These are phyloP conservation scores for Lepidium aucheri DNA, from an alignment of 345 rosid genomes.

Conservation along the genomic window DNA sequence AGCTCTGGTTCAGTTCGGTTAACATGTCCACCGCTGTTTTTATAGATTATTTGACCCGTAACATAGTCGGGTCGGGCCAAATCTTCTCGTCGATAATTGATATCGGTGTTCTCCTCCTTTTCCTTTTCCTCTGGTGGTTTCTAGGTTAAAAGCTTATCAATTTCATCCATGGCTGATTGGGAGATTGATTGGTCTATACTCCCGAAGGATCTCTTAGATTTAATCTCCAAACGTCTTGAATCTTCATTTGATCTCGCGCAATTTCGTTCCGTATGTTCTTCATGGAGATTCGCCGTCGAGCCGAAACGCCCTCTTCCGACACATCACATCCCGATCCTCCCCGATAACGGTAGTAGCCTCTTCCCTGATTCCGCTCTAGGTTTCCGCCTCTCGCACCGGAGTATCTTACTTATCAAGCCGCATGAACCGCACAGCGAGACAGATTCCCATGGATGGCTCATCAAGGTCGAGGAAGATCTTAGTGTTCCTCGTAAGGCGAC, in stretches of 20 bases:
- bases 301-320: conserved; percentile 34
- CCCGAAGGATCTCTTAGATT: conserved; percentile 59
- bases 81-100: not conserved
- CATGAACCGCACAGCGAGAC: conserved; percentile 20
- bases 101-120: not conserved
- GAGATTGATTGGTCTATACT: conserved; percentile 70
- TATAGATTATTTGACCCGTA: not conserved
- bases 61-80: not conserved
- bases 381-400: conserved; percentile 60
- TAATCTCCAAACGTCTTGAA: conserved; percentile 41
- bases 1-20: not conserved
- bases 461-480: conserved; percentile 49
- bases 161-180: conserved; percentile 59
- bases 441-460: conserved; percentile 41
- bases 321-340: conserved; percentile 44
- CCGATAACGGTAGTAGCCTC: conserved; percentile 39
- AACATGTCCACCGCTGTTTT: not conserved
- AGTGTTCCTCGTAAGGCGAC: conserved; percentile 27
- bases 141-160: not conserved
- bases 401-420: conserved; percentile 42
- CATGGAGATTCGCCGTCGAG: conserved; percentile 63
- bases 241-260: conserved; percentile 52
- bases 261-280: conserved; percentile 70
- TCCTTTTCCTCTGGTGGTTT: not conserved
- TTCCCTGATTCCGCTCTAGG: conserved; percentile 33